A percentile compares a stretch with the other conserved stretches of the same genome.
Conservation (phyloP, 139 green algal species). For the Chlamydomonas sp. region DNA sequence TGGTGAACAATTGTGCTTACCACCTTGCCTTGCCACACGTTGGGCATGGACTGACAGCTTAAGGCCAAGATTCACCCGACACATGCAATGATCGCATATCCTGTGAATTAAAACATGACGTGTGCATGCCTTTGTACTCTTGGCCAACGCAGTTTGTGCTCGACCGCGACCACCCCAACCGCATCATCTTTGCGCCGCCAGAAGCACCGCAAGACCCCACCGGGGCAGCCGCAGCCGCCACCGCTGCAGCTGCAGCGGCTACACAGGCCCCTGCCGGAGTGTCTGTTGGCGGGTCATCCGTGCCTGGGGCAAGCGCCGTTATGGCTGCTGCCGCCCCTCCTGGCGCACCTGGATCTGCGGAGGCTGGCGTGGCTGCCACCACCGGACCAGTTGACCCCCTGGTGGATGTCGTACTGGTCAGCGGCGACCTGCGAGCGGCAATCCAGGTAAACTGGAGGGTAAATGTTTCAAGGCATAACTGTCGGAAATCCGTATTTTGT, state of each 20-base stretch:
- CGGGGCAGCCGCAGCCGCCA: not conserved
- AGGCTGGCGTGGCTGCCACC: not conserved
- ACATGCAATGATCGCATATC: too few relatives aligned
- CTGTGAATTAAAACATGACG: too few relatives aligned
- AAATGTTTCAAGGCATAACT: not conserved
- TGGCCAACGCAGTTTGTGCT: slow-evolving; percentile 67
- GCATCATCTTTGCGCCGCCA: slow-evolving; percentile 72
- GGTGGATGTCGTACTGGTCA: slow-evolving; percentile 76
- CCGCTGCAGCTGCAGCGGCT: not conserved
- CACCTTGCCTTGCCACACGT: too few relatives aligned
- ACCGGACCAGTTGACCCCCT: slow-evolving; percentile 72
- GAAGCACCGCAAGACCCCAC: not conserved
- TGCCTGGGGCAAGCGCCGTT: too few relatives aligned
- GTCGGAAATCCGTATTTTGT: too few relatives aligned
- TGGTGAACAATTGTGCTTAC: too few relatives aligned
- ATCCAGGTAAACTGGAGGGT: slow-evolving; percentile 54
- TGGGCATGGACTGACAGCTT: too few relatives aligned
- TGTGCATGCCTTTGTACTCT: too few relatives aligned
- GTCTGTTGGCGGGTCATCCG: too few relatives aligned
- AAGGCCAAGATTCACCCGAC: too few relatives aligned
- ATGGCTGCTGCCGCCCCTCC: not conserved
- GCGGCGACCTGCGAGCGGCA: slow-evolving; percentile 75
- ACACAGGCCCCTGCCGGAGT: too few relatives aligned
- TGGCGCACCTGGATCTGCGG: not conserved
- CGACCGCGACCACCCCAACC: slow-evolving; percentile 87